A percentile compares a stretch with the other conserved stretches of the same genome.
phyloP scores from a whole-genome alignment of 441 rosid species.

The Adansonia grandidieri region DNA sequence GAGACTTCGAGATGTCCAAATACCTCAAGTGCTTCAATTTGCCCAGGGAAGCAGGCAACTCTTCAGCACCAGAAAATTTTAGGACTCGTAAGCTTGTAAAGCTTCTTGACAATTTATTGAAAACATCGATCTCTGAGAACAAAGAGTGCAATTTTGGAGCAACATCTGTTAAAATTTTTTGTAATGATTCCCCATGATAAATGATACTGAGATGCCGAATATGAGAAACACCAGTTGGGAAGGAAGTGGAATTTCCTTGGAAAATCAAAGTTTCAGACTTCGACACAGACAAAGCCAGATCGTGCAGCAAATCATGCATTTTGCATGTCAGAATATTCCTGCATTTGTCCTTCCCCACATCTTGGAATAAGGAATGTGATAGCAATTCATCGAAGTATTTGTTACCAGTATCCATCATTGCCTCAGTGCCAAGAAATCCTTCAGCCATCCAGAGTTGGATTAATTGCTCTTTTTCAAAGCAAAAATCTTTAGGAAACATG shows the following conservation, averaged over 20 bases:
- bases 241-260: neutral
- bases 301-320: conserved; percentile 27
- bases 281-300: conserved; percentile 31
- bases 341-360: neutral
- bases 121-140: neutral
- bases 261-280: conserved; percentile 10
- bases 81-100: conserved; percentile 32
- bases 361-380: neutral
- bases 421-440: conserved; percentile 15
- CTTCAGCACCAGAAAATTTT: neutral
- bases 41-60: conserved; percentile 23
- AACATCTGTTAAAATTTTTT: neutral
- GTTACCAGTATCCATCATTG: conserved; percentile 14
- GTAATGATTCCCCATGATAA: no score
- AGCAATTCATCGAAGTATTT: neutral
- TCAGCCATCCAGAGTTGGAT: conserved; percentile 40
- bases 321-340: neutral
- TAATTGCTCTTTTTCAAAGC: conserved; percentile 16
- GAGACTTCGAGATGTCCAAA: conserved; percentile 28
- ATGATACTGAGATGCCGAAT: conserved; percentile 12
- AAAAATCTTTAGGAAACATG: conserved; percentile 26
- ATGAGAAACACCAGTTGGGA: neutral
- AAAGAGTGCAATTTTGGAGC: conserved; percentile 26
- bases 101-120: neutral
- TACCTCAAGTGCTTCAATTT: conserved; percentile 26